Conservation (phyloP, 441 rosid species). For the Mallotus repandus region DNA sequence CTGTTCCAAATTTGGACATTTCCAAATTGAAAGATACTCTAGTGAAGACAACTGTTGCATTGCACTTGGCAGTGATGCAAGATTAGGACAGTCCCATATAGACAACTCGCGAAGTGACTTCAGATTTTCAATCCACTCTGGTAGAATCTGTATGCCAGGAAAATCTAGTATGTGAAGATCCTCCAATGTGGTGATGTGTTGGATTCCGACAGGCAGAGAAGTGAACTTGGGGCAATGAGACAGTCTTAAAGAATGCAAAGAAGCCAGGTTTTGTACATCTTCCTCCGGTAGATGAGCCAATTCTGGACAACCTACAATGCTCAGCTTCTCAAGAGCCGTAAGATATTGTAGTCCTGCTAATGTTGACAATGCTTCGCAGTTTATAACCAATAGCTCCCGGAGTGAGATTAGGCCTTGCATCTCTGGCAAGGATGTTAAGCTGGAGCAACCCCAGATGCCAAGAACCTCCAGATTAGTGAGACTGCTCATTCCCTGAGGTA, state of each 20-base stretch:
- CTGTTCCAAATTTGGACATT: conserved; percentile 6
- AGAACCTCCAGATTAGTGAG: conserved; percentile 2
- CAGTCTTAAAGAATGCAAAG: conserved; percentile 2
- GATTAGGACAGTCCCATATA: conserved; percentile 10
- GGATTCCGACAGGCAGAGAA: conserved; percentile 1
- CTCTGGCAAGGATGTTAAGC: conserved; percentile 8
- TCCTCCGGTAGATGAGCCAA: not conserved
- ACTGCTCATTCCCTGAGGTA: conserved; percentile 2
- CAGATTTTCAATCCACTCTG: not conserved
- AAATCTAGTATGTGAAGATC: conserved; percentile 9
- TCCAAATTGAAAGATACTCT: not conserved
- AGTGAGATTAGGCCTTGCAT: not conserved
- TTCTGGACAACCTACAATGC: conserved; percentile 6
- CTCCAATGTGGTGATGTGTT: conserved; percentile 8
- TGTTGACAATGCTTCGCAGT: not conserved
- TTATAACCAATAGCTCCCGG: not conserved
- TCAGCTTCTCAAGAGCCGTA: conserved; percentile 10
- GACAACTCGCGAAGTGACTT: conserved; percentile 2
- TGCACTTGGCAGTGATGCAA: conserved; percentile 7
- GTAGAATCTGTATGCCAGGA: not conserved
- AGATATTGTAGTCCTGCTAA: conserved; percentile 8
- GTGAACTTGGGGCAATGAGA: conserved; percentile 9
- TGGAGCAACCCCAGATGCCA: conserved; percentile 3
- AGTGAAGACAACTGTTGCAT: not conserved
- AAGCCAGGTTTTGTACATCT: not conserved